Conservation (phyloP, 352 stramenopile genomes). For the Phytophthora pini region DNA sequence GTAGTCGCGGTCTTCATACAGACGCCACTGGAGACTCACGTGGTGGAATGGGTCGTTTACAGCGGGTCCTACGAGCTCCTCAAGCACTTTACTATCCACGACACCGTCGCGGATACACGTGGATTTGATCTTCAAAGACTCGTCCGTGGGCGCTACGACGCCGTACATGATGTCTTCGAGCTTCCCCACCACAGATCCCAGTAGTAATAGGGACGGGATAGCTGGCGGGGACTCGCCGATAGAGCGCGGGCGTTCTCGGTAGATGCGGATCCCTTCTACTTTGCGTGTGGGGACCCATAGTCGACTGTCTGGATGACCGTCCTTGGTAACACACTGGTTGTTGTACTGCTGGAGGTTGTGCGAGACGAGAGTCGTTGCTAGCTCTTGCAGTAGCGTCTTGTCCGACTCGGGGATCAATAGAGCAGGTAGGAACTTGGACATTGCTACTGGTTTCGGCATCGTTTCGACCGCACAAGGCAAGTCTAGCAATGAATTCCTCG, state of each 20-base stretch:
- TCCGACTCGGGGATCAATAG: conserved; percentile 36
- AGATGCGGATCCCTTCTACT: conserved; percentile 37
- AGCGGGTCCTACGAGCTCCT: conserved; percentile 32
- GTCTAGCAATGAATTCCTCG: conserved; percentile 18
- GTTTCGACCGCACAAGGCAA: conserved; percentile 13
- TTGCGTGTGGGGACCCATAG: conserved; percentile 37
- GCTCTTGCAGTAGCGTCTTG: conserved; percentile 22
- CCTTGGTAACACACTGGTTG: conserved; percentile 35
- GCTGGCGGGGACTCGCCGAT: conserved; percentile 4
- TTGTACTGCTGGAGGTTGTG: conserved; percentile 43
- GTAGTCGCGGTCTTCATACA: conserved; percentile 44
- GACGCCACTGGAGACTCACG: conserved; percentile 42
- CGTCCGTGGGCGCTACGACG: conserved; percentile 34
- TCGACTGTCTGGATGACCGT: conserved; percentile 36
- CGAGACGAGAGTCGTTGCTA: conserved; percentile 34
- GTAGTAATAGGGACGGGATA: conserved; percentile 40
- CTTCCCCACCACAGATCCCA: conserved; percentile 38
- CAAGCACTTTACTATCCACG: conserved; percentile 40
- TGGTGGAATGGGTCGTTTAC: conserved; percentile 43
- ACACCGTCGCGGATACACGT: conserved; percentile 38
- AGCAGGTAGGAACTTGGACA: conserved; percentile 39
- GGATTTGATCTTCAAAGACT: conserved; percentile 43
- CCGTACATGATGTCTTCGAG: conserved; percentile 50
- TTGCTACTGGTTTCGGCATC: conserved; percentile 31
- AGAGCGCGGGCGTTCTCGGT: conserved; percentile 27